These are phyloP conservation scores for Trichoderma afroharzianum DNA, from an alignment of 2,329 filamentous ascomycete genomes.

Conservation along the genomic window DNA sequence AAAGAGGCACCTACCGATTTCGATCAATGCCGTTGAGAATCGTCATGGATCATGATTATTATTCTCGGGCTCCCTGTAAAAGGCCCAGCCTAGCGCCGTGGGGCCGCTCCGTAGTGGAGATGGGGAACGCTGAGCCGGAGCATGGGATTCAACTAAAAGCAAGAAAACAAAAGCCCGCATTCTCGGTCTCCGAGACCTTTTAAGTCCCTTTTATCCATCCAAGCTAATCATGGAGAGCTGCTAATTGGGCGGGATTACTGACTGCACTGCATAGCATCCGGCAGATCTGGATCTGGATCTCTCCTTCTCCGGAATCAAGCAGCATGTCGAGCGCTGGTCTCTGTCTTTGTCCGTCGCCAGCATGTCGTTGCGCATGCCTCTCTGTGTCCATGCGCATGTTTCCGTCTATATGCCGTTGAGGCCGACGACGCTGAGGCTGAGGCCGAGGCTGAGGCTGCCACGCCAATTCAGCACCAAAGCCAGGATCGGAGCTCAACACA, in stretches of 20 bases:
- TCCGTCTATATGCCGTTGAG: background rate
- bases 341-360: background rate
- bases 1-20: background rate
- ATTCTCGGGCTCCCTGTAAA: no score
- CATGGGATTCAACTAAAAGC: background rate
- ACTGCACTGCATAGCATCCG: background rate
- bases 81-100: background rate
- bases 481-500: background rate
- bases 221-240: background rate
- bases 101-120: conserved; percentile 13
- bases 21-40: background rate
- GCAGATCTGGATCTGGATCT: background rate
- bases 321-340: conserved; percentile 9
- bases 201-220: background rate
- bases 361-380: conserved; percentile 15
- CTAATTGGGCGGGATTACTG: background rate
- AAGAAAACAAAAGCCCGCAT: conserved; percentile 7
- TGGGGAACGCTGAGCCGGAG: background rate
- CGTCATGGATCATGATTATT: background rate
- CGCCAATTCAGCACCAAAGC: background rate
- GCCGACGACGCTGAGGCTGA: background rate
- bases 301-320: background rate
- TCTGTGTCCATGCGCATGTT: background rate
- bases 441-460: background rate
- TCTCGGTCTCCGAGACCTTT: conserved; percentile 17